phyloP scores from a whole-genome alignment of 2,329 filamentous ascomycete genomes.

The Kalaharituber pfeilii region DNA sequence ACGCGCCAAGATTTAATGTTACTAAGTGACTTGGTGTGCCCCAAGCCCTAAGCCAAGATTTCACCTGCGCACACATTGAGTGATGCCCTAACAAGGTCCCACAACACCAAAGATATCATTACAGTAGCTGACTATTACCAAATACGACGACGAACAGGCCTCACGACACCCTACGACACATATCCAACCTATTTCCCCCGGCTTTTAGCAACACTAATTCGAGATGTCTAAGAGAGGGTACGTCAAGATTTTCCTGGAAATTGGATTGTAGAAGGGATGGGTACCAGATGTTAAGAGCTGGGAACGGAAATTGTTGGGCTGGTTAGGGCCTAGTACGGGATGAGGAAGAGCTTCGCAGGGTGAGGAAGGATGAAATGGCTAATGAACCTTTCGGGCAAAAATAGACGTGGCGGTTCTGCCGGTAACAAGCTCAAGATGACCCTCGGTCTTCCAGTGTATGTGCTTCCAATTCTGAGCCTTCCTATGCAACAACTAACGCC shows the following conservation, averaged over 20 bases:
- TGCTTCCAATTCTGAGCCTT: slow-evolving; percentile 26
- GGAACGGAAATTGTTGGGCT: slow-evolving; percentile 5
- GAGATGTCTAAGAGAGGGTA: slow-evolving; percentile 38
- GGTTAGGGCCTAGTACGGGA: background rate
- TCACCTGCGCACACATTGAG: background rate
- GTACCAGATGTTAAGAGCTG: background rate
- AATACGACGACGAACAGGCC: slow-evolving; percentile 1
- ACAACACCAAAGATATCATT: background rate
- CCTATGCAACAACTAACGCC: background rate
- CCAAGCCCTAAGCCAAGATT: background rate
- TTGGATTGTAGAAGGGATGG: slow-evolving; percentile 3
- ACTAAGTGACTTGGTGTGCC: background rate
- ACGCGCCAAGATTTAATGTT: background rate
- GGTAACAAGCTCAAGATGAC: slow-evolving; percentile 99
- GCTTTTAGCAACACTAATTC: slow-evolving; percentile 29
- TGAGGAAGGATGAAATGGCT: slow-evolving; percentile 2
- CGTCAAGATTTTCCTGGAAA: slow-evolving; percentile 19
- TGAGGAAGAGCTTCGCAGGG: background rate
- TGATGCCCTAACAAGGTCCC: background rate
- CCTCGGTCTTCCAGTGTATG: slow-evolving; percentile 99
- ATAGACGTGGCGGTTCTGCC: slow-evolving; percentile 62
- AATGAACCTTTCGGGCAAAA: slow-evolving; percentile 15
- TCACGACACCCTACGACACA: slow-evolving; percentile 21
- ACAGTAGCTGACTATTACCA: background rate
- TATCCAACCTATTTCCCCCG: slow-evolving; percentile 24